These are phyloP conservation scores for Auriculariales sp. DNA, from an alignment of 768 basidiomycete genomes.

Conservation along the genomic window DNA sequence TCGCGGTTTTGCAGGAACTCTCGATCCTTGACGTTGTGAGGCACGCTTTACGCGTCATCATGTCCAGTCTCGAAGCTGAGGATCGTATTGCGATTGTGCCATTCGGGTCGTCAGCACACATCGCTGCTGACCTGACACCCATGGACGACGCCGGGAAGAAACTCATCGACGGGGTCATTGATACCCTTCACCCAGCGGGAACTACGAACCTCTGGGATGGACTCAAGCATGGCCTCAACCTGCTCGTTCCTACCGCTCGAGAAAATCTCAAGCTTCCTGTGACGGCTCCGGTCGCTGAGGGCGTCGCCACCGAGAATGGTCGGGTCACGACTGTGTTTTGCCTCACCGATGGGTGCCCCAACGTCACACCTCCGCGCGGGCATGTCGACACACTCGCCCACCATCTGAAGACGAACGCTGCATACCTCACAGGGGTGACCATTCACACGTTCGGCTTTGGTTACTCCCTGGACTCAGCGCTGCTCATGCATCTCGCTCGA, in stretches of 20 bases:
- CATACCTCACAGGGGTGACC: conserved; percentile 3
- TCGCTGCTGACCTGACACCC: conserved; percentile 4
- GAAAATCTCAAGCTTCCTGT: background rate
- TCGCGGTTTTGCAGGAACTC: background rate
- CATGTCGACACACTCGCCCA: conserved; percentile 8
- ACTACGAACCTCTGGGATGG: conserved; percentile 10
- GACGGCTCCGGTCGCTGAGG: too few species aligned
- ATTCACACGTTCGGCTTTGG: conserved; percentile 11
- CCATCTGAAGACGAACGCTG: conserved; percentile 7
- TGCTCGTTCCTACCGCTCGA: conserved; percentile 3
- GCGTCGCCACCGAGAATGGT: background rate
- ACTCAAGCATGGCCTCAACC: conserved; percentile 8
- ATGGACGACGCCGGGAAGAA: conserved; percentile 6
- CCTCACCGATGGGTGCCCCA: conserved; percentile 9
- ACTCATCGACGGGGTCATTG: conserved; percentile 1
- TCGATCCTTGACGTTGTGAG: conserved; percentile 7
- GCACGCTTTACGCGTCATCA: conserved; percentile 7
- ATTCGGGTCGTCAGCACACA: conserved; percentile 3
- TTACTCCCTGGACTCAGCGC: conserved; percentile 8
- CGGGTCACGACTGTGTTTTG: conserved; percentile 8
- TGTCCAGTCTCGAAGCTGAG: conserved; percentile 2
- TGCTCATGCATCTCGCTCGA: conserved; percentile 6
- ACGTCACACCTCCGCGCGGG: conserved; percentile 8
- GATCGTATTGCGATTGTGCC: conserved; percentile 9
- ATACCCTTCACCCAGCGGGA: conserved; percentile 2